Evolutionary conservation across 805 yeast species (phyloP).

Genomic region (Yamadazyma akitaensis): DNA sequence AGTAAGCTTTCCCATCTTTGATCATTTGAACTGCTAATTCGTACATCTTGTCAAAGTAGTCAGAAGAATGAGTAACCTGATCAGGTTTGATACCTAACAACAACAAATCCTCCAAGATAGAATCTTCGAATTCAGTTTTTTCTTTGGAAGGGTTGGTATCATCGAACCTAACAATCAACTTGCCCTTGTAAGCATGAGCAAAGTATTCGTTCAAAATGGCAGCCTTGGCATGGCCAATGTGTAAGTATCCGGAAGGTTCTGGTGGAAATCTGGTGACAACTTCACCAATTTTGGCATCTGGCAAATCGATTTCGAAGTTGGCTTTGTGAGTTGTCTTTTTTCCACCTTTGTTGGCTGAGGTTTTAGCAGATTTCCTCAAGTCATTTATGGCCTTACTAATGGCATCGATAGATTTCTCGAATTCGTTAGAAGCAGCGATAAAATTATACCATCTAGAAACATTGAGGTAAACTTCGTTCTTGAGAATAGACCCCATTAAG

Average conservation of each 20-base stretch:
- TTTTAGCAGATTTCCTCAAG: constrained; percentile 62
- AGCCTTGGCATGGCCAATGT: constrained; percentile 99
- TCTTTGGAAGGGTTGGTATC: constrained; percentile 98
- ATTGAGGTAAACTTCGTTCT: constrained; percentile 79
- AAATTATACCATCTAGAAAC: constrained; percentile 91
- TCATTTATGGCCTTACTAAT: constrained; percentile 70
- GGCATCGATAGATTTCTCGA: constrained; percentile 66
- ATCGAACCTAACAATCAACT: constrained; percentile 93
- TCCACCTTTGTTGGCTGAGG: constrained; percentile 48
- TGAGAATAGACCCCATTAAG: constrained; percentile 85
- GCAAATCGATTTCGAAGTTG: constrained; percentile 87
- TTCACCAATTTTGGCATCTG: constrained; percentile 87
- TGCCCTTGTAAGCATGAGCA: constrained; percentile 94
- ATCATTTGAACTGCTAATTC: constrained; percentile 81
- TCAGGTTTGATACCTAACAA: constrained; percentile 94
- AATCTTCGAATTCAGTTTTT: constrained; percentile 89
- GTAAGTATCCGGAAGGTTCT: constrained; percentile 98
- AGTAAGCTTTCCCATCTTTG: constrained; percentile 94
- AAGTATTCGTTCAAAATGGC: constrained; percentile 95
- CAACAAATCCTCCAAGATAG: constrained; percentile 88
- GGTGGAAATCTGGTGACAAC: constrained; percentile 99
- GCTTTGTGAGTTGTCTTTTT: constrained; percentile 91
- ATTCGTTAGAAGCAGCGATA: constrained; percentile 59
- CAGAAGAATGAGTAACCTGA: constrained; percentile 81
- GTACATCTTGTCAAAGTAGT: constrained; percentile 90